A percentile compares a stretch with the other conserved stretches of the same genome.
phyloP scores from a whole-genome alignment of 2,329 filamentous ascomycete genomes.

The Lachnellula occidentalis region DNA sequence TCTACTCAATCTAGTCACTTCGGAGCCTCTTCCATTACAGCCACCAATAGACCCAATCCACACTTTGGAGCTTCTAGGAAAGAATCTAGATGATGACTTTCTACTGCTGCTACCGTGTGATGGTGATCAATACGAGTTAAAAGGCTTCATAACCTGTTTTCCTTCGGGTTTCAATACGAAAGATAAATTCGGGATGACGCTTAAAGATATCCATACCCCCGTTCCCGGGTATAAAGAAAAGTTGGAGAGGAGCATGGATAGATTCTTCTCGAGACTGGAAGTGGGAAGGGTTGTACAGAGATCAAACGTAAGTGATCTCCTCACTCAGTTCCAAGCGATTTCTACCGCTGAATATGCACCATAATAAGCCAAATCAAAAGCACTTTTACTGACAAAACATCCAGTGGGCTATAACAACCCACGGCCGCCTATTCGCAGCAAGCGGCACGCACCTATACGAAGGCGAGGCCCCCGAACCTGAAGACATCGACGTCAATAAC shows the following conservation, averaged over 20 bases:
- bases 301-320: conserved; percentile 37
- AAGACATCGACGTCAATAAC: conserved; percentile 41
- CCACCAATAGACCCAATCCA: conserved; percentile 30
- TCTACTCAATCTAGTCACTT: conserved; percentile 43
- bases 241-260: conserved; percentile 54
- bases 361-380: not conserved
- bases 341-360: not conserved
- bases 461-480: conserved; percentile 30
- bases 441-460: conserved; percentile 37
- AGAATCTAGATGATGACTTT: conserved; percentile 54
- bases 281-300: conserved; percentile 50
- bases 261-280: conserved; percentile 51
- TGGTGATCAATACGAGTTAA: conserved; percentile 42
- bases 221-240: conserved; percentile 53
- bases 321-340: too few relatives aligned
- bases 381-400: not conserved
- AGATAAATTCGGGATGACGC: conserved; percentile 46
- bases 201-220: conserved; percentile 51
- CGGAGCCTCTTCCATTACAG: conserved; percentile 35
- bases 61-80: conserved; percentile 44
- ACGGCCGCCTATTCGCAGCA: conserved; percentile 35
- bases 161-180: conserved; percentile 52
- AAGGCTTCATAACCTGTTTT: conserved; percentile 51
- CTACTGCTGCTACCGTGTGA: conserved; percentile 47
- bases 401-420: conserved; percentile 41